Evolutionary conservation across 176 grass and related monocot species (phyloP).

Genomic region (Oryza punctata): DNA sequence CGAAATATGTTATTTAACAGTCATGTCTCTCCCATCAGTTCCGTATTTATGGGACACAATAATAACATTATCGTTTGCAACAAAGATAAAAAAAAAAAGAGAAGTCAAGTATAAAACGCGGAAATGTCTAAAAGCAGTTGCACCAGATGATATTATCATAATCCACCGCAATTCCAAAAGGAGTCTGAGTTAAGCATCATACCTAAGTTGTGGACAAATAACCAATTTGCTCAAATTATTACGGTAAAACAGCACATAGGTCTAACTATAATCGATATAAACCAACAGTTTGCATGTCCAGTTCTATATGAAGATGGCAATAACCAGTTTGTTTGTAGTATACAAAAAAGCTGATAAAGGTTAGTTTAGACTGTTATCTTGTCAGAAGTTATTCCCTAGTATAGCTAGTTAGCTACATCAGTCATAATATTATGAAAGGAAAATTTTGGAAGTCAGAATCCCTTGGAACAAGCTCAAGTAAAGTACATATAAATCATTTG

Average conservation of each 20-base stretch:
- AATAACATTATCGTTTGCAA: not conserved
- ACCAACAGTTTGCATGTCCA: not conserved
- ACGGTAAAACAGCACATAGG: not conserved
- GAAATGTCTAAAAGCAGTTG: not conserved
- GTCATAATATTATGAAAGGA: not conserved
- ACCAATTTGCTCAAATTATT: not conserved
- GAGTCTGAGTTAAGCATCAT: not conserved
- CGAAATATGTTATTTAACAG: not conserved
- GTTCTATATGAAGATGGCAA: slow-evolving; percentile 19
- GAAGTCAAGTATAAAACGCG: not conserved
- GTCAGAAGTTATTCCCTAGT: not conserved
- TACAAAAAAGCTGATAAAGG: not conserved
- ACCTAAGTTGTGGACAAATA: not conserved
- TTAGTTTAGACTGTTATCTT: slow-evolving; percentile 24
- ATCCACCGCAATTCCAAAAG: not conserved
- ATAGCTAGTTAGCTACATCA: not conserved
- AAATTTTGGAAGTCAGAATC: not conserved
- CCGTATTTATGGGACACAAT: not conserved
- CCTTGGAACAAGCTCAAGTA: not conserved
- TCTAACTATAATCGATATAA: not conserved
- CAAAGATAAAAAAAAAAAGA: not conserved
- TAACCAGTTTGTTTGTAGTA: slow-evolving; percentile 18
- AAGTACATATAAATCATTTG: slow-evolving; percentile 18
- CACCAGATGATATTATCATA: not conserved
- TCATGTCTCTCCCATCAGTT: not conserved